These are phyloP conservation scores for Epichloe sp. DNA, from an alignment of 2,329 filamentous ascomycete genomes.

Conservation along the genomic window DNA sequence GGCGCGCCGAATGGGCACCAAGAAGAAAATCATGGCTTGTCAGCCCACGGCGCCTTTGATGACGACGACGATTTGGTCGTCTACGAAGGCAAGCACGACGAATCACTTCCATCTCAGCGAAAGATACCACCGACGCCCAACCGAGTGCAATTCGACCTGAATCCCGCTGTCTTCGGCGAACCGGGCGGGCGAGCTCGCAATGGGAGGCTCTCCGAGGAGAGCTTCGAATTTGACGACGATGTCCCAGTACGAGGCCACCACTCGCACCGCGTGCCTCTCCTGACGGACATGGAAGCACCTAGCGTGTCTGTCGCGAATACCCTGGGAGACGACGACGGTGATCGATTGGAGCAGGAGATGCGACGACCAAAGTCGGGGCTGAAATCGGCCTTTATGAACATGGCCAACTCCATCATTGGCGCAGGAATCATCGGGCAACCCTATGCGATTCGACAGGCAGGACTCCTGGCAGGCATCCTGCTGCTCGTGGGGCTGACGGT, in stretches of 20 bases:
- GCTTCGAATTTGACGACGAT: conserved; percentile 36
- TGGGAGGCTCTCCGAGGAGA: conserved; percentile 11
- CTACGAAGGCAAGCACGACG: conserved; percentile 4
- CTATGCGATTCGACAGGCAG: conserved; percentile 90
- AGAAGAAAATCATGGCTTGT: conserved; percentile 19
- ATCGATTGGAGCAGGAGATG: conserved; percentile 41
- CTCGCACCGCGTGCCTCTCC: conserved; percentile 51
- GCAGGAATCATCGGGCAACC: conserved; percentile 72
- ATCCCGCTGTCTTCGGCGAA: conserved; percentile 28
- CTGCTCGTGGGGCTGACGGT: conserved; percentile 70
- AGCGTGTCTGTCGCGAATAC: conserved; percentile 54
- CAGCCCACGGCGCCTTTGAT: conserved; percentile 12
- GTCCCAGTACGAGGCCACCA: conserved; percentile 36
- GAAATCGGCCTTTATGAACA: conserved; percentile 93
- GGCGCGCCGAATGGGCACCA: conserved; percentile 17
- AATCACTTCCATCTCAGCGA: conserved; percentile 4
- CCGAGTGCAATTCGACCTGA: conserved; percentile 61
- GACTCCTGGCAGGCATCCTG: conserved; percentile 64
- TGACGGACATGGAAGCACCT: conserved; percentile 75
- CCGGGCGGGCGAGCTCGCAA: conserved; percentile 11
- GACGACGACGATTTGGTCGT: conserved; percentile 15
- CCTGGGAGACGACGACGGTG: conserved; percentile 21
- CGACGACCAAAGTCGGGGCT: conserved; percentile 71
- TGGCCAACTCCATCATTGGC: conserved; percentile 96
- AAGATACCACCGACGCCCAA: conserved; percentile 38